Percentiles rank a stretch among this genome's conserved stretches.
These are phyloP conservation scores for Claviceps lovelessii DNA, from an alignment of 2,329 filamentous ascomycete species.

Conservation along the genomic window DNA sequence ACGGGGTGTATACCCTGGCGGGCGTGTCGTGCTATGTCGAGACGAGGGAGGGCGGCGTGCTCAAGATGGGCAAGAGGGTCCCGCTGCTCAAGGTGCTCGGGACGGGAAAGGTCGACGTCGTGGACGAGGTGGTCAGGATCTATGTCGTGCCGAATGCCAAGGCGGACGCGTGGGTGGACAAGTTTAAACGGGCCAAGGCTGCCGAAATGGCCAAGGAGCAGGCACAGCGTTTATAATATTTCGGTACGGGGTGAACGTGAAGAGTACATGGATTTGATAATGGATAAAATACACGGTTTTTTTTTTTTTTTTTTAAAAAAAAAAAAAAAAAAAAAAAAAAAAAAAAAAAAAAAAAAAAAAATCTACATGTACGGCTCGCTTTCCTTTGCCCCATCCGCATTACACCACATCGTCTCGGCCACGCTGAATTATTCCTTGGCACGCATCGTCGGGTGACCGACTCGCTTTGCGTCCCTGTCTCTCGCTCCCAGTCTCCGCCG, in stretches of 20 bases:
- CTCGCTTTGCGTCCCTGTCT: not conserved
- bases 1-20: constrained; percentile 47
- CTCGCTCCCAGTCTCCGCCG: not conserved
- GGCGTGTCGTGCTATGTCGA: constrained; percentile 82
- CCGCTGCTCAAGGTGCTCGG: constrained; percentile 59
- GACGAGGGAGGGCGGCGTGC: constrained; percentile 60
- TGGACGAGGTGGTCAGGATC: constrained; percentile 72
- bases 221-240: not conserved
- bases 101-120: constrained; percentile 67
- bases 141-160: constrained; percentile 64
- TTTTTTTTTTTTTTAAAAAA: too few species aligned
- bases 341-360: not conserved
- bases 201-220: constrained; percentile 23
- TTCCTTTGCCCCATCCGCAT: too few species aligned
- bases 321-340: too few species aligned
- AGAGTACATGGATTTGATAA: not conserved
- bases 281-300: not conserved
- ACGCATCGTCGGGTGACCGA: too few species aligned
- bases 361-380: not conserved
- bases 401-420: not conserved
- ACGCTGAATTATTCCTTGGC: not conserved
- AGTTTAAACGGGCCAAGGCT: constrained; percentile 66
- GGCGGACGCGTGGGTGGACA: constrained; percentile 62
- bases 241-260: too few species aligned
- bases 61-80: constrained; percentile 83